Conservation (phyloP, 1,284 basidiomycete genomes). For the Baeospora myosura region DNA sequence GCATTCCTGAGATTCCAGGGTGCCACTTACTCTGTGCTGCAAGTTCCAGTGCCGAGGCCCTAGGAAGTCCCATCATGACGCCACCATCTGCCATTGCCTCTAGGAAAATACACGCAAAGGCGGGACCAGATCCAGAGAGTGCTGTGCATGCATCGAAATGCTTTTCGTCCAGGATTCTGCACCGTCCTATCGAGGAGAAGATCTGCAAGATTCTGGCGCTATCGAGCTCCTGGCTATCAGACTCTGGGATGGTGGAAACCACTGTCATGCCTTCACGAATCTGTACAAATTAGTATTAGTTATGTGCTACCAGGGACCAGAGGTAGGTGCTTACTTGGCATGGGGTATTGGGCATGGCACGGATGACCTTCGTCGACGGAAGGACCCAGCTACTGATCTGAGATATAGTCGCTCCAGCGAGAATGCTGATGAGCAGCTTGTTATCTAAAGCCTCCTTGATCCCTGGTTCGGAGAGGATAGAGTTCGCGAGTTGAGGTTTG, state of each 20-base stretch:
- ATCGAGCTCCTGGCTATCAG: constrained; percentile 47
- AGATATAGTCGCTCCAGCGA: constrained; percentile 87
- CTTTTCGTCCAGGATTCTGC: constrained; percentile 92
- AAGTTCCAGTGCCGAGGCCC: constrained; percentile 89
- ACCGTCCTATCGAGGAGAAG: constrained; percentile 91
- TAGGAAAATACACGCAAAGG: constrained; percentile 93
- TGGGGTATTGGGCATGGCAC: constrained; percentile 99
- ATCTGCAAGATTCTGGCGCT: constrained; percentile 82
- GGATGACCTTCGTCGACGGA: constrained; percentile 76
- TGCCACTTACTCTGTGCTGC: constrained; percentile 83
- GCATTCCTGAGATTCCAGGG: constrained; percentile 2
- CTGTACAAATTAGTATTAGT: constrained; percentile 31
- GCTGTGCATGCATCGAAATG: constrained; percentile 99
- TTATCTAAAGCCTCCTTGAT: constrained; percentile 81
- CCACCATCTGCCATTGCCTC: constrained; percentile 99
- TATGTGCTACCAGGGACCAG: constrained; percentile 7
- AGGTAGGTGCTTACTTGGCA: constrained; percentile 62
- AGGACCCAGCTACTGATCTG: constrained; percentile 77
- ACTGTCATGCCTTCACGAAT: constrained; percentile 98
- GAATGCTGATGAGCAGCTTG: constrained; percentile 93
- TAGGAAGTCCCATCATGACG: constrained; percentile 99
- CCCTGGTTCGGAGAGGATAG: constrained; percentile 73
- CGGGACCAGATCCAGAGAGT: constrained; percentile 91
- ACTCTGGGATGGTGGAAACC: constrained; percentile 62
- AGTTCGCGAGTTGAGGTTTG: constrained; percentile 85